phyloP scores from a whole-genome alignment of 176 grass and related monocot genomes.

The Echinochloa phyllopogon region DNA sequence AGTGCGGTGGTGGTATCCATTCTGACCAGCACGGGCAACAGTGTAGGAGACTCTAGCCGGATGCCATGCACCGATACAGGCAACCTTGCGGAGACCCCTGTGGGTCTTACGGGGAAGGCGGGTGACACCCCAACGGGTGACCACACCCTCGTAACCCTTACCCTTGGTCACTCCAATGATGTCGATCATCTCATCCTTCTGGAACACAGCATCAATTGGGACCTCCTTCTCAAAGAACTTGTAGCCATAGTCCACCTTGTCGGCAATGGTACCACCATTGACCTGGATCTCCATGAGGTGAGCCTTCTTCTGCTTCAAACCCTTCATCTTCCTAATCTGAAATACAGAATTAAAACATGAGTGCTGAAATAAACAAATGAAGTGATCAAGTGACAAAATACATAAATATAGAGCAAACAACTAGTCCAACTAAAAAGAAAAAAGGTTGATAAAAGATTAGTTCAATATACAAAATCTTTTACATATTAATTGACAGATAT shows the following conservation, averaged over 20 bases:
- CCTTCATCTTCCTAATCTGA: constrained; percentile 98
- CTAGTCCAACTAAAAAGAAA: too few relatives aligned
- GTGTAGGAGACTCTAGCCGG: constrained; percentile 95
- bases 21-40: constrained; percentile 94
- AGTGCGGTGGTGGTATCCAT: constrained; percentile 94
- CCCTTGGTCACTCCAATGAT: constrained; percentile 97
- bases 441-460: too few relatives aligned
- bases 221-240: constrained; percentile 92
- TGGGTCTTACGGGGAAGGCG: constrained; percentile 97
- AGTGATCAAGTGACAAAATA: too few relatives aligned
- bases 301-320: constrained; percentile 97
- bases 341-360: neutral
- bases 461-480: too few relatives aligned
- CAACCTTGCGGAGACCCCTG: constrained; percentile 97
- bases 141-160: constrained; percentile 97
- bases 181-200: constrained; percentile 97
- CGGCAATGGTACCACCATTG: constrained; percentile 82
- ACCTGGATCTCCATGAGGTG: constrained; percentile 98
- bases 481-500: too few relatives aligned
- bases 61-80: constrained; percentile 99
- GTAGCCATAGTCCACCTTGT: constrained; percentile 92
- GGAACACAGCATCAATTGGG: constrained; percentile 83
- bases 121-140: constrained; percentile 97
- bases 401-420: too few relatives aligned
- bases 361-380: too few relatives aligned